Base-by-base conservation (phyloP, 75 land plant genomes). In the Cupressus sempervirens region DNA sequence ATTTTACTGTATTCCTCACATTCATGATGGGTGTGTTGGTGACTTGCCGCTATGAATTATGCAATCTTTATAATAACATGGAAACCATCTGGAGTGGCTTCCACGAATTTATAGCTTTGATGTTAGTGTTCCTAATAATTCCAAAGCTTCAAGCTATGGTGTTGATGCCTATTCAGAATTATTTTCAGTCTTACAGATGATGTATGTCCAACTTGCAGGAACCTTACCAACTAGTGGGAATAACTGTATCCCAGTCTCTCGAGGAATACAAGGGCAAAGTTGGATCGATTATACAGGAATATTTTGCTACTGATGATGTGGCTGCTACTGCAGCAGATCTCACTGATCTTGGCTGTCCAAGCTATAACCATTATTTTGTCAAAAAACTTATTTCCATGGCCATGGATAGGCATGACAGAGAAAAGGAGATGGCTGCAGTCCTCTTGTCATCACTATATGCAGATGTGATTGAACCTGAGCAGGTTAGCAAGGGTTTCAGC, bases 381-480 rank as follows among this genome's bases (percentile, higher is more conserved):
- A 95, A 95, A 84, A 86, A 87, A 72, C 96, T 95, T 36, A 89
- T 95, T 29, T 95, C 96, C 72, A 91, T 95, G 95, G 93, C 96
- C 9, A 92, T 95, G 96, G 96, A 95, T 82, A 89, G 93, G 68
- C 96, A 95, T 76, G 96, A 95, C 84, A 90, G 95, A 70, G 95
- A 95, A 85, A 95, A 95, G 84, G 96, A 95, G 83, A 95, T 95
- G 96, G 95, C 95, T 68, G 89, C 96, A 30, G 96, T 95, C 85
- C 81, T 95, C 9, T 90, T 95, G 18, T 95, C 96, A 43, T 89
- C 96, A 70, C 86, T 95, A 0, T 95, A 95, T 88, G 92, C 93
- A 14, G 94, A 95, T 86, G 89, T 95, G 50, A 91, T 95, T 45
- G 91, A 90, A 70, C 75, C 95, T 13, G 87, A 89, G 56, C 90